Conservation (phyloP, 805 yeast genomes). For the Candida xyloterini region DNA sequence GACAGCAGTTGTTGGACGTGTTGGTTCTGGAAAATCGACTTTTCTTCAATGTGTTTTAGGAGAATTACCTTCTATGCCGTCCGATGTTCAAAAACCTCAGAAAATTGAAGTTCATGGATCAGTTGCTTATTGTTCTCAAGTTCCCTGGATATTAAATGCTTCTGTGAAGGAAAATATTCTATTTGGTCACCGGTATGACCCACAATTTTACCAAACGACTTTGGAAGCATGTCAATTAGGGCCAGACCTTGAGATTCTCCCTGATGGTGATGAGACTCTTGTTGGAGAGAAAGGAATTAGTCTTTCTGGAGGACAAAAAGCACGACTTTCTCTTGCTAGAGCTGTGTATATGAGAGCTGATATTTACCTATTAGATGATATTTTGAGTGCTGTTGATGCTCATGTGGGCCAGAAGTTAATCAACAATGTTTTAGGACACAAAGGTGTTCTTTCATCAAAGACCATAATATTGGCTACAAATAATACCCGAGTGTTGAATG, state of each 20-base stretch:
- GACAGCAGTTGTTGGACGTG: slow-evolving; percentile 62
- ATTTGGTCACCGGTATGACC: slow-evolving; percentile 84
- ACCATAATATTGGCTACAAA: slow-evolving; percentile 59
- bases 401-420: slow-evolving; percentile 90
- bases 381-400: slow-evolving; percentile 94
- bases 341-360: slow-evolving; percentile 96
- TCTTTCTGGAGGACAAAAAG: slow-evolving; percentile 96
- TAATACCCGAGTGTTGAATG: slow-evolving; percentile 50
- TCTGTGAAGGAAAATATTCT: slow-evolving; percentile 85
- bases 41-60: slow-evolving; percentile 54
- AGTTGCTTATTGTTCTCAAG: slow-evolving; percentile 62
- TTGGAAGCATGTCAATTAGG: slow-evolving; percentile 84
- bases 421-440: slow-evolving; percentile 46
- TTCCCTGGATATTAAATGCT: slow-evolving; percentile 97
- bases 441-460: slow-evolving; percentile 49
- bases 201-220: slow-evolving; percentile 75
- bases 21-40: slow-evolving; percentile 67
- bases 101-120: slow-evolving; percentile 37
- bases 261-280: slow-evolving; percentile 86
- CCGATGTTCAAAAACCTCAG: slow-evolving; percentile 25
- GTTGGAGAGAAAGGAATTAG: slow-evolving; percentile 98
- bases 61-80: slow-evolving; percentile 41
- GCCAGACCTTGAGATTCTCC: slow-evolving; percentile 72
- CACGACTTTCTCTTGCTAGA: slow-evolving; percentile 89
- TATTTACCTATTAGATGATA: slow-evolving; percentile 85